These are phyloP conservation scores for Globisporangium polare DNA, from an alignment of 352 stramenopile species.

Conservation along the genomic window DNA sequence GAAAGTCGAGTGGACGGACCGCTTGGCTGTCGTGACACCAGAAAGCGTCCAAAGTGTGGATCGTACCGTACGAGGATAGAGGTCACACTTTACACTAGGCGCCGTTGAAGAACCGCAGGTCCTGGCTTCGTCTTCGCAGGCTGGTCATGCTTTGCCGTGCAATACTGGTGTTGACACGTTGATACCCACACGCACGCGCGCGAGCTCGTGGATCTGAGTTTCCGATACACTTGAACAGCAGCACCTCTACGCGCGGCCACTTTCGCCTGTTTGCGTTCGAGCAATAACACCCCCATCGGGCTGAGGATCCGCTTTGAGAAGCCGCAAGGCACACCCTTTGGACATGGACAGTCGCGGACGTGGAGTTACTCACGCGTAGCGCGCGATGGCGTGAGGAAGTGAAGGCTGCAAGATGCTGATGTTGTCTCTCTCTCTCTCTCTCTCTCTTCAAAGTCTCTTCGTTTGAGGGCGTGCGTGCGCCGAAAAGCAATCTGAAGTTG, in stretches of 20 bases:
- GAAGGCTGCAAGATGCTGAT: not conserved
- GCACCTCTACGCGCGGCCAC: constrained; percentile 3
- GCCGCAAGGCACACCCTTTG: not conserved
- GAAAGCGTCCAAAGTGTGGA: not conserved
- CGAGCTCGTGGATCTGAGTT: constrained; percentile 3
- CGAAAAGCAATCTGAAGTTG: constrained; percentile 12
- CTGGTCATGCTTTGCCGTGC: not conserved
- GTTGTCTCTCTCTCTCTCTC: no score
- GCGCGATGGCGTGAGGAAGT: constrained; percentile 1
- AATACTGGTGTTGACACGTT: not conserved
- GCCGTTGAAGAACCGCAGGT: constrained; percentile 7
- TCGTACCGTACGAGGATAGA: not conserved
- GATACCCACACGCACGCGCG: constrained; percentile 1
- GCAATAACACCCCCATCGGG: not conserved
- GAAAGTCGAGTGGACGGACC: no score
- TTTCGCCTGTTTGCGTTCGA: not conserved
- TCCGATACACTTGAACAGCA: not conserved
- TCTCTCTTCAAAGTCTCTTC: not conserved
- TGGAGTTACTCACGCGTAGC: not conserved
- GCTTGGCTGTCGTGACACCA: no score
- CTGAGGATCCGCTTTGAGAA: constrained; percentile 1
- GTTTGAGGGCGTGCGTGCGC: not conserved
- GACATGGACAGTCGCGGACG: not conserved
- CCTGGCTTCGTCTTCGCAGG: not conserved
- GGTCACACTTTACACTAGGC: not conserved